A percentile compares a stretch with the other conserved stretches of the same genome.
phyloP scores from a whole-genome alignment of 2,329 filamentous ascomycete species.

The Fusarium continuum region DNA sequence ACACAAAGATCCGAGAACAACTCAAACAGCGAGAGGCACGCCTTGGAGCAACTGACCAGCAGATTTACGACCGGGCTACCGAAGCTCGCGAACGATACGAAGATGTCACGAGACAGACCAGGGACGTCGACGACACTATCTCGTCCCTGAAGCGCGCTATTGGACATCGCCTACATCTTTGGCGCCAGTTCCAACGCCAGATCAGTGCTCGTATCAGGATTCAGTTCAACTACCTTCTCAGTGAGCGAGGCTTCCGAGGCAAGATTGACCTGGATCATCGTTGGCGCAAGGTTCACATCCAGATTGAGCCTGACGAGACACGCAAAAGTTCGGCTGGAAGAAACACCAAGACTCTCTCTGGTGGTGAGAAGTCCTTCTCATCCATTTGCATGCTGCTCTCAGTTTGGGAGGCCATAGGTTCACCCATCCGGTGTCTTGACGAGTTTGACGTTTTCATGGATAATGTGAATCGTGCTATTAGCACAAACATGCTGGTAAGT shows the following conservation, averaged over 20 bases:
- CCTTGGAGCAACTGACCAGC: conserved; percentile 70
- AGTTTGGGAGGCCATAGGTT: conserved; percentile 98
- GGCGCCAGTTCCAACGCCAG: conserved; percentile 81
- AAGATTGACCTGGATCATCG: conserved; percentile 81
- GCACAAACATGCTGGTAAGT: conserved; percentile 90
- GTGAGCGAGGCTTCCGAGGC: conserved; percentile 88
- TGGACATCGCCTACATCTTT: conserved; percentile 74
- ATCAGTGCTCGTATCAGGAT: conserved; percentile 88
- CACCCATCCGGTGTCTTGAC: conserved; percentile 91
- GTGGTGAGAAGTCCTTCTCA: conserved; percentile 97
- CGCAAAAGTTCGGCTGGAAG: conserved; percentile 75
- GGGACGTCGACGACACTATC: conserved; percentile 54
- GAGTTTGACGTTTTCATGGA: conserved; percentile 99
- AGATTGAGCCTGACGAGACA: conserved; percentile 77
- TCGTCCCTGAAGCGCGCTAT: conserved; percentile 66
- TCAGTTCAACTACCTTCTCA: conserved; percentile 88
- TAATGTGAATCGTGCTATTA: conserved; percentile 90
- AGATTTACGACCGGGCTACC: conserved; percentile 64
- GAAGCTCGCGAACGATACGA: conserved; percentile 55
- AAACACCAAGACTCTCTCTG: conserved; percentile 90
- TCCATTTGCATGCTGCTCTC: conserved; percentile 92
- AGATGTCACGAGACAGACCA: conserved; percentile 54
- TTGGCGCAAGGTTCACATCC: conserved; percentile 77
- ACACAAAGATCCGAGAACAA: conserved; percentile 64
- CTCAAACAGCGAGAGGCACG: conserved; percentile 65